These are phyloP conservation scores for Citeromyces nyonsensis DNA, from an alignment of 805 yeast genomes.

Conservation along the genomic window DNA sequence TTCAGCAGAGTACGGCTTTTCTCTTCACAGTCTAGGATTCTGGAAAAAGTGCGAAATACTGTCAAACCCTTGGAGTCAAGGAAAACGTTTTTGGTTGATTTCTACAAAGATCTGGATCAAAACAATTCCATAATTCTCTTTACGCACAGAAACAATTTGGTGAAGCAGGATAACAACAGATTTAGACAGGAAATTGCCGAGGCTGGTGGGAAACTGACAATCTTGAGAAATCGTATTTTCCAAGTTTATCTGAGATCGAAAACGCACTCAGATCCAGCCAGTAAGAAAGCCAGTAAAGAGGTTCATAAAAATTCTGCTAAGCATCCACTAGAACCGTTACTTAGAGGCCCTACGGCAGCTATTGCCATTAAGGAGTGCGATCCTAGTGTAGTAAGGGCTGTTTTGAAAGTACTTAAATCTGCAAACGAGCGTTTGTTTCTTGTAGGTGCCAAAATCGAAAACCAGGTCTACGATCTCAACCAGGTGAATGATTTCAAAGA, in stretches of 20 bases:
- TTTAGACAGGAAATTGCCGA: slow-evolving; percentile 46
- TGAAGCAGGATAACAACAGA: slow-evolving; percentile 48
- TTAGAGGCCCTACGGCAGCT: slow-evolving; percentile 79
- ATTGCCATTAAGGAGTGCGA: slow-evolving; percentile 53
- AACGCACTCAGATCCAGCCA: slow-evolving; percentile 60
- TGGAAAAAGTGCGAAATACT: slow-evolving; percentile 10
- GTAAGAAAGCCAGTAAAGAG: slow-evolving; percentile 24
- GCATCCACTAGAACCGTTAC: slow-evolving; percentile 59
- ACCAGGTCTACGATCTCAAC: slow-evolving; percentile 30
- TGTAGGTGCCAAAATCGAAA: slow-evolving; percentile 64
- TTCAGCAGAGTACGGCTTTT: not conserved
- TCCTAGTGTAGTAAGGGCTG: slow-evolving; percentile 49
- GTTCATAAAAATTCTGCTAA: slow-evolving; percentile 21
- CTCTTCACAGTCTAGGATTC: not conserved
- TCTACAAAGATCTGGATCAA: slow-evolving; percentile 58
- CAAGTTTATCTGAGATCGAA: slow-evolving; percentile 64
- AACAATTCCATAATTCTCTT: slow-evolving; percentile 57
- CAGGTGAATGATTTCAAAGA: slow-evolving; percentile 51
- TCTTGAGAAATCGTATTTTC: slow-evolving; percentile 57
- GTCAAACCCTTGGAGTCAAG: slow-evolving; percentile 54
- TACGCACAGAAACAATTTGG: slow-evolving; percentile 73
- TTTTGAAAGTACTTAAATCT: slow-evolving; percentile 43
- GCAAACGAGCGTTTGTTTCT: slow-evolving; percentile 64
- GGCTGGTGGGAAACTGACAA: slow-evolving; percentile 56
- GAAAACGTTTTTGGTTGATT: slow-evolving; percentile 76